Percentiles rank a stretch among this genome's conserved stretches.
Evolutionary conservation across 306 rosid genomes (phyloP).

Genomic region (Macrotyloma uniflorum): DNA sequence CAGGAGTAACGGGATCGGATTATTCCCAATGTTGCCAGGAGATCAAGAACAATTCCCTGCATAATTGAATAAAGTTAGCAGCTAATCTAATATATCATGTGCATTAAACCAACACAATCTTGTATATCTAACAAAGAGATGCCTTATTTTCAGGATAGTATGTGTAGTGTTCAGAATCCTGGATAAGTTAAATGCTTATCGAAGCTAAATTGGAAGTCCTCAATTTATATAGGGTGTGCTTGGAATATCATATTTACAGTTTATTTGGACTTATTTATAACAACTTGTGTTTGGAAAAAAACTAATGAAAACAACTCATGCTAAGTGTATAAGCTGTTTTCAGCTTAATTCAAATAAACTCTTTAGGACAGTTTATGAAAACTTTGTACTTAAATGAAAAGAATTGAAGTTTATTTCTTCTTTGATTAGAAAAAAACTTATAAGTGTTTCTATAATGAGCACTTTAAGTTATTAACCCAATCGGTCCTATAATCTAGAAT

Average conservation of each 20-base stretch:
- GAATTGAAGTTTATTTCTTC: no score
- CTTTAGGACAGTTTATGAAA: neutral
- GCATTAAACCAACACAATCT: neutral
- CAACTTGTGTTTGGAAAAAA: no score
- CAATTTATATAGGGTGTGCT: neutral
- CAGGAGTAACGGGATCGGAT: constrained; percentile 65
- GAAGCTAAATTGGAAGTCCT: neutral
- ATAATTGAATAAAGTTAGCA: neutral
- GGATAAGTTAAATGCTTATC: neutral
- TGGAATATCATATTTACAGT: neutral
- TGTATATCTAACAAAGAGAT: neutral
- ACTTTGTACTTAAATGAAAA: no score
- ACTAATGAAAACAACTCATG: no score
- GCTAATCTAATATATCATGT: neutral
- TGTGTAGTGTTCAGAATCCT: neutral
- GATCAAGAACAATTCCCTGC: constrained; percentile 70
- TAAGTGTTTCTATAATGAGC: no score
- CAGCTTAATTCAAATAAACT: neutral
- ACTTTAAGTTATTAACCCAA: neutral
- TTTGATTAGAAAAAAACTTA: no score
- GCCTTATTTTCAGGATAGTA: neutral
- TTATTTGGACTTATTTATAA: neutral
- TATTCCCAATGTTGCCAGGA: constrained; percentile 59
- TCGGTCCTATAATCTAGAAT: neutral
- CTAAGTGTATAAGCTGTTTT: neutral